Base-by-base conservation (phyloP, 345 rosid species). In the Nasturtium officinale region DNA sequence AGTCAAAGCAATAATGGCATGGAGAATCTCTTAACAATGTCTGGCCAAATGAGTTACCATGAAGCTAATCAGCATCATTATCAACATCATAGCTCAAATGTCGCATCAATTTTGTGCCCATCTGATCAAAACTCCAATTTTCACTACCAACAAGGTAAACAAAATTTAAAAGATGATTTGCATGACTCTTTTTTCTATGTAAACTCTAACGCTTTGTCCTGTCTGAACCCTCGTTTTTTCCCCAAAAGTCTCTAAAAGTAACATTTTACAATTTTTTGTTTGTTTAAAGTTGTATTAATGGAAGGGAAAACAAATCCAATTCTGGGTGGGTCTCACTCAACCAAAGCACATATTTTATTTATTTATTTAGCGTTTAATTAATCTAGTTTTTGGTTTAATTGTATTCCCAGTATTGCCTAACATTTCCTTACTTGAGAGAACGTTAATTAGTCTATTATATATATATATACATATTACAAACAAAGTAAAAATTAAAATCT, bases 121-220 rank as follows among this genome's bases (percentile, higher is more conserved):
- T 67, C 94, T 35, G 88, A 83, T 72, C 81, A 78, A 42, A 54
- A 83, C 63, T 83, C 96, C n/a, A 85, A 80, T 85, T 72, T 86
- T 83, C 92, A 83, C 53, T 85, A 78, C 77, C 96, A 89, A 81
- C 77, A 89, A 50, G 94, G 97, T 90, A 85, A 78, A 48, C 55
- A 40, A 5, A 42, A 29, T n/a, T n/a, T n/a, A n/a, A n/a, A 29
- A 29, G n/a, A 61, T 7, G 0, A 16, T 40, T 32, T 78, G 81
- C 81, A 78, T 65, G 77, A n/a, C 46, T 65, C 38, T 73, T 50
- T 57, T 37, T 48, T 33, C 47, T 52, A 73, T 69, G 8, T 40
- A 43, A 58, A 60, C 65, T 47, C 1, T 13, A 17, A 38, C 40
- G 54, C 45, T 23, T 66, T 61, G 43, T 65, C 52, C 50, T n/a